phyloP scores from a whole-genome alignment of 345 rosid species.

The Rhodomyrtus tomentosa region DNA sequence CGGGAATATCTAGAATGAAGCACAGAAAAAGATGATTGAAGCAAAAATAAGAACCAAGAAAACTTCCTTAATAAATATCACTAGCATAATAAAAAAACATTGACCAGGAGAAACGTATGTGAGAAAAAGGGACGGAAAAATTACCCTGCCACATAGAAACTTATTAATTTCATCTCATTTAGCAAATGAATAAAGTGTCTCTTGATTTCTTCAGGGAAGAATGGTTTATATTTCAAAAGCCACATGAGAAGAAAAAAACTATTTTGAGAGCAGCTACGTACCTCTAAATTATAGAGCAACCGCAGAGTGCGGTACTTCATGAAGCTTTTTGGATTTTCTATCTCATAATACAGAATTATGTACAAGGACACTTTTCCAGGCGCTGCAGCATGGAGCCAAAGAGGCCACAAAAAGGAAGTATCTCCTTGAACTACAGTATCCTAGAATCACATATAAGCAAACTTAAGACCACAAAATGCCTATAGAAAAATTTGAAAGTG shows the following conservation, averaged over 20 bases:
- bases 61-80: background rate
- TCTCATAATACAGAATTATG: slow-evolving; percentile 76
- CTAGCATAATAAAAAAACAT: background rate
- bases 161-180: background rate
- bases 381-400: slow-evolving; percentile 91
- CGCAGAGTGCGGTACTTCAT: slow-evolving; percentile 84
- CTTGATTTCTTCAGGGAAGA: background rate
- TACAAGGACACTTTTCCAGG: slow-evolving; percentile 64
- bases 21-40: background rate
- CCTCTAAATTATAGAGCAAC: slow-evolving; percentile 73
- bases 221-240: background rate
- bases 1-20: slow-evolving; percentile 51
- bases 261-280: slow-evolving; percentile 13
- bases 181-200: background rate
- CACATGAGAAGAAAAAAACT: background rate
- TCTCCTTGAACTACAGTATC: slow-evolving; percentile 42
- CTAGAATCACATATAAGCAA: slow-evolving; percentile 28
- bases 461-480: slow-evolving; percentile 1
- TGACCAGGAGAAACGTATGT: background rate
- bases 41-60: background rate
- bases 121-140: background rate
- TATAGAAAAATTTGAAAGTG: background rate
- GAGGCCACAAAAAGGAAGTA: slow-evolving; percentile 68
- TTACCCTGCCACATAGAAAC: background rate
- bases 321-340: slow-evolving; percentile 54